phyloP scores from a whole-genome alignment of 2,329 filamentous ascomycete species.

The Cladosporium sp. region DNA sequence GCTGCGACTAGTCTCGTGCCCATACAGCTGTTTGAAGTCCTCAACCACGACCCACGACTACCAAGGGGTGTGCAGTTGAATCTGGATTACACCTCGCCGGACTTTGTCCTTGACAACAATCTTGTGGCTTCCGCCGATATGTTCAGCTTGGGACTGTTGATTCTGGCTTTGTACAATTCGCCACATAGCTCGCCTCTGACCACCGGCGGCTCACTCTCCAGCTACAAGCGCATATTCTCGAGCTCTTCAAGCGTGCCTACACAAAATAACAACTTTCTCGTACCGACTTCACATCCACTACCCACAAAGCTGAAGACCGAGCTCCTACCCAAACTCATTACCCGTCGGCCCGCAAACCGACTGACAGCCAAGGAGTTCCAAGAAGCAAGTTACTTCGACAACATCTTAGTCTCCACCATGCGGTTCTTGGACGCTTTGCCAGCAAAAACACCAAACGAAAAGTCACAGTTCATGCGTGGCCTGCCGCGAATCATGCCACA shows the following conservation, averaged over 20 bases:
- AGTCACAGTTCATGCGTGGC: conserved; percentile 85
- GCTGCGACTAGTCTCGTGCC: conserved; percentile 65
- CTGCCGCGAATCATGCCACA: conserved; percentile 82
- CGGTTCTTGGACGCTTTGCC: conserved; percentile 89
- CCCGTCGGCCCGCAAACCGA: conserved; percentile 78
- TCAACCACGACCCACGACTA: conserved; percentile 80
- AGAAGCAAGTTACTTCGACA: conserved; percentile 93
- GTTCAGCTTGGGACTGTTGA: conserved; percentile 87
- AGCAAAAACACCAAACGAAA: conserved; percentile 87
- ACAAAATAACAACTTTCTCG: conserved; percentile 74
- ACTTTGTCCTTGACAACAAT: conserved; percentile 90
- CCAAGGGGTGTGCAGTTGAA: conserved; percentile 81
- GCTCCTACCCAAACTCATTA: conserved; percentile 81
- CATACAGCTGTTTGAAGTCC: conserved; percentile 75
- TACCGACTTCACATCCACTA: conserved; percentile 63
- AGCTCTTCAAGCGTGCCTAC: conserved; percentile 76
- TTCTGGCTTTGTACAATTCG: conserved; percentile 89
- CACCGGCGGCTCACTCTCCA: conserved; percentile 71
- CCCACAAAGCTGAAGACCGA: conserved; percentile 72
- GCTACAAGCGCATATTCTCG: conserved; percentile 80
- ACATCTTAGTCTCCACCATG: conserved; percentile 92
- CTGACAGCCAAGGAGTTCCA: conserved; percentile 90
- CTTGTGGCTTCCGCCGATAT: conserved; percentile 82
- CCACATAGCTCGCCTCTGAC: conserved; percentile 86
- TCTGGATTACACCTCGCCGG: conserved; percentile 89